Evolutionary conservation across 2,329 filamentous ascomycete species (phyloP).

Genomic region (Claviceps sp.): DNA sequence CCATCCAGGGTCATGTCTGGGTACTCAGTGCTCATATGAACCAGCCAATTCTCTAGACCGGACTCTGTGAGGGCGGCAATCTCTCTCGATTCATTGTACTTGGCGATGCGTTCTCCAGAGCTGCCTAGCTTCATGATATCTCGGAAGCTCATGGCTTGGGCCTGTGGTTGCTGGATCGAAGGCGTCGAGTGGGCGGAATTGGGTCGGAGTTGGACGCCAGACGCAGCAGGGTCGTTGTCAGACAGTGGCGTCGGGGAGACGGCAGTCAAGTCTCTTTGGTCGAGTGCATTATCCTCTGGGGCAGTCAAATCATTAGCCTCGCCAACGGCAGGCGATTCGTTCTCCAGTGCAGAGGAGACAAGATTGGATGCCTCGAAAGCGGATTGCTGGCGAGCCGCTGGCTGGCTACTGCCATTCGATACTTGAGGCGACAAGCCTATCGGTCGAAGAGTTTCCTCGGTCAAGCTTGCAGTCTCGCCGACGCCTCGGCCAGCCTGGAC

Average conservation of each 20-base stretch:
- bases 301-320: constrained; percentile 23
- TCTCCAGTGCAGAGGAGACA: constrained; percentile 24
- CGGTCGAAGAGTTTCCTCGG: neutral
- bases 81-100: constrained; percentile 58
- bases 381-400: constrained; percentile 2
- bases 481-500: neutral
- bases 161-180: constrained; percentile 7
- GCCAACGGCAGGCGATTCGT: constrained; percentile 11
- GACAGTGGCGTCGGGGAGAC: constrained; percentile 23
- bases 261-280: constrained; percentile 20
- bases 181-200: constrained; percentile 2
- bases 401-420: neutral
- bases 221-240: constrained; percentile 26
- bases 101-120: constrained; percentile 54
- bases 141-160: constrained; percentile 46
- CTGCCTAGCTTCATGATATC: constrained; percentile 63
- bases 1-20: constrained; percentile 22
- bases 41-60: constrained; percentile 52
- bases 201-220: constrained; percentile 3
- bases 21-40: constrained; percentile 28
- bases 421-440: neutral
- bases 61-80: constrained; percentile 62
- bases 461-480: neutral
- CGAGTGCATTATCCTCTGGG: constrained; percentile 30
- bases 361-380: constrained; percentile 30